Percentiles rank a stretch among this genome's conserved stretches.
These are phyloP conservation scores for Phellopilus nigrolimitatus DNA, from an alignment of 1,284 basidiomycete genomes.

Conservation along the genomic window DNA sequence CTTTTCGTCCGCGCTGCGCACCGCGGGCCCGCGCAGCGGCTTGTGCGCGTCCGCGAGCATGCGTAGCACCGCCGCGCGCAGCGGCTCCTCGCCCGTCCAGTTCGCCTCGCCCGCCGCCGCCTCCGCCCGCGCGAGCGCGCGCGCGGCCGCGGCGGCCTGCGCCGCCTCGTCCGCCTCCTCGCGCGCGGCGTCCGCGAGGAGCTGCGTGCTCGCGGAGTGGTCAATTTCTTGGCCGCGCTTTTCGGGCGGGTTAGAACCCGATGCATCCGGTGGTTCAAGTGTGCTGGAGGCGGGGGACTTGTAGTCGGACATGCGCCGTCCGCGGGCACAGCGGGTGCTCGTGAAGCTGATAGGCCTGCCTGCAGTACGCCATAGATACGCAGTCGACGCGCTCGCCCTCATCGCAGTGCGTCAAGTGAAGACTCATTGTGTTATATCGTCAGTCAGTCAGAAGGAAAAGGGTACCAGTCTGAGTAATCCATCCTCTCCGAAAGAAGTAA, in stretches of 20 bases:
- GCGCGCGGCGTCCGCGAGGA: conserved; percentile 62
- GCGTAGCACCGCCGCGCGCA: conserved; percentile 69
- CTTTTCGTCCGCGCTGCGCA: conserved; percentile 71
- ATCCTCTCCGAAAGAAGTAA: no score
- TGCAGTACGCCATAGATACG: no score
- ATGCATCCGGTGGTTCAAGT: no score
- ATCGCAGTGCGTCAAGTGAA: no score
- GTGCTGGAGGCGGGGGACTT: no score
- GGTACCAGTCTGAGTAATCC: no score
- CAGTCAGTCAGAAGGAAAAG: no score
- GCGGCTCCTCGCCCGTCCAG: conserved; percentile 75
- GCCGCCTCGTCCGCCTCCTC: conserved; percentile 37
- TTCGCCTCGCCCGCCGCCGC: conserved; percentile 42
- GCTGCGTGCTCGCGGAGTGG: conserved; percentile 46
- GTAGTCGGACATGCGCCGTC: no score
- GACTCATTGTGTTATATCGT: no score
- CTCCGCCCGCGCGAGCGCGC: conserved; percentile 19
- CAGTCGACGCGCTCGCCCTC: no score
- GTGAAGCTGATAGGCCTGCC: no score
- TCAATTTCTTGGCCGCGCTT: background rate
- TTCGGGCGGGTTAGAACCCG: background rate
- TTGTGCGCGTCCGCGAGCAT: conserved; percentile 88
- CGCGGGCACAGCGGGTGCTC: no score
- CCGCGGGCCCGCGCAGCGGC: conserved; percentile 60
- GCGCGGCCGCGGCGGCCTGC: conserved; percentile 25